Evolutionary conservation across 441 rosid species (phyloP), one percentile per base, ranked within the genome.

Genomic region (Biscutella laevigata): DNA sequence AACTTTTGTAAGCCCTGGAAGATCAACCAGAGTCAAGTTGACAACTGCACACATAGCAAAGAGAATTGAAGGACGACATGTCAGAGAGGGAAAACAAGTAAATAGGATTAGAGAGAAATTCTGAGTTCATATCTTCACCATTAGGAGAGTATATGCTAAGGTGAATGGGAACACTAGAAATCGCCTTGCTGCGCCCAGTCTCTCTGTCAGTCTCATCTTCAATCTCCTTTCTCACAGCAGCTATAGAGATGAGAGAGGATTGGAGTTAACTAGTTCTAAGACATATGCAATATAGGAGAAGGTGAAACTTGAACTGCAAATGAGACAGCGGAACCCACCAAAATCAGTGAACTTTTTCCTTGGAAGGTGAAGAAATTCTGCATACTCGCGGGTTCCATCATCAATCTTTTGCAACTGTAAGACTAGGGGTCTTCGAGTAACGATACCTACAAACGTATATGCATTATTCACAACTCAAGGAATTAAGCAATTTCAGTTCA

Each of bases 1-100:
- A 21, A 94, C 95, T 77, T 94, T 94, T 13, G 99, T 94, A 41
- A 94, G 94, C 57, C 99, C 97, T 30, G 99, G 97, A 79, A 92
- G 95, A 77, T 92, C 99, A 51, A 92, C 65, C 71, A 92, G 64
- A 11, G 99, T 92, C 82, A 92, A 73, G 83, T 92, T 92, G 66
- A 92, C 99, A 74, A 92, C 99, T 86, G 86, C 73, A 66, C 33
- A 54, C 43, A 52, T 48, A 59, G 39, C 42, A 52, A 55, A 67
- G 46, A 64, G 20, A 13, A 26, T 49, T 16, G 30, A 40, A 21
- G 60, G 35, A 53, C 11, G n/a, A 29, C 6, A 42, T 9, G 9
- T 5, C 28, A 34, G 21, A 5, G 11, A 24, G 6, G n/a, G n/a
- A 14, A 16, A 16, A 45, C 9, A 36, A 27, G 11, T n/a, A 20